These are phyloP conservation scores for Wickerhamomyces bisporus DNA, from an alignment of 805 yeast species.

Conservation along the genomic window DNA sequence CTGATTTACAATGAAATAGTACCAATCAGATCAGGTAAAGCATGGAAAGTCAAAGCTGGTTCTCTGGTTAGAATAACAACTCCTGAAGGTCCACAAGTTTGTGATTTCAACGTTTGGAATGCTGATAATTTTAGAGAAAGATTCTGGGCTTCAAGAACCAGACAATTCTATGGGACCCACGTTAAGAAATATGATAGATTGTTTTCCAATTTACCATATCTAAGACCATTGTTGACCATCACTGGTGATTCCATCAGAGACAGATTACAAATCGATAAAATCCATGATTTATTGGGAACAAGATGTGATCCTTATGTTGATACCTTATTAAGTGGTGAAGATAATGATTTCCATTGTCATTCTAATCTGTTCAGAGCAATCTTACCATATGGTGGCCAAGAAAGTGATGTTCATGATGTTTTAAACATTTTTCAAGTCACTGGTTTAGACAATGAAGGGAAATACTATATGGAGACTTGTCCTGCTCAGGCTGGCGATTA, in stretches of 20 bases:
- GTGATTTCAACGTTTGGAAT: conserved; percentile 65
- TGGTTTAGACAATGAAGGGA: conserved; percentile 59
- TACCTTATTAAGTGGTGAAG: conserved; percentile 56
- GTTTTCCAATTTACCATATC: conserved; percentile 63
- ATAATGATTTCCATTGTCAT: conserved; percentile 63
- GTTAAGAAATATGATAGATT: conserved; percentile 56
- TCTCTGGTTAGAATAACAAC: conserved; percentile 54
- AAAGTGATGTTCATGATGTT: conserved; percentile 64
- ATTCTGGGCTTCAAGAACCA: conserved; percentile 65
- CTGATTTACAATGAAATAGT: conserved; percentile 38
- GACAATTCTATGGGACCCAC: conserved; percentile 61
- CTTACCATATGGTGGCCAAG: conserved; percentile 55
- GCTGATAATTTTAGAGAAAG: conserved; percentile 56
- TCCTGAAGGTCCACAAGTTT: conserved; percentile 68
- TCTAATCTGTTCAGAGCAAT: conserved; percentile 58
- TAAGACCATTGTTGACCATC: conserved; percentile 60
- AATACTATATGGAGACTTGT: conserved; percentile 66
- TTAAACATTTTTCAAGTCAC: conserved; percentile 67
- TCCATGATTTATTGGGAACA: conserved; percentile 63
- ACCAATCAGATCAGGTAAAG: conserved; percentile 53
- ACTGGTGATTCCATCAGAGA: conserved; percentile 57
- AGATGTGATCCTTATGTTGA: conserved; percentile 70
- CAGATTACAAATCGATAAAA: conserved; percentile 56
- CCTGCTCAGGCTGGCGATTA: conserved; percentile 57
- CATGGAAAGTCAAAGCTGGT: conserved; percentile 60